These are phyloP conservation scores for Ogataea ganodermae DNA, from an alignment of 805 yeast species.

Conservation along the genomic window DNA sequence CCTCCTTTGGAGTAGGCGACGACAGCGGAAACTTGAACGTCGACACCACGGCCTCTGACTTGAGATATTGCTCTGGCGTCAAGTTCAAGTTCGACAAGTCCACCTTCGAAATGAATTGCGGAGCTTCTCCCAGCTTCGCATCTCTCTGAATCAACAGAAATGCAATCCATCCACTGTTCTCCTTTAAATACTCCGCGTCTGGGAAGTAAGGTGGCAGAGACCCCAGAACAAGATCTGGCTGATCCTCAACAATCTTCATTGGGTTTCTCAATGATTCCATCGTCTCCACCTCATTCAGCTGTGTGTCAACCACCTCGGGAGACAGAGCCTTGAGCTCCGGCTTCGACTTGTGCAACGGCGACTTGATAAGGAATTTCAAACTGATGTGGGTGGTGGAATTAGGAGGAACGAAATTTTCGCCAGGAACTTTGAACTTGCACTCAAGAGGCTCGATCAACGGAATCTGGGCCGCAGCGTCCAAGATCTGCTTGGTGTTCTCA, in stretches of 20 bases:
- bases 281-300: conserved; percentile 57
- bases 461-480: conserved; percentile 60
- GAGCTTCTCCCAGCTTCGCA: conserved; percentile 73
- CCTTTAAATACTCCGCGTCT: conserved; percentile 37
- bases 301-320: conserved; percentile 33
- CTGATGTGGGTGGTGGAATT: conserved; percentile 73
- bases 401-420: conserved; percentile 74
- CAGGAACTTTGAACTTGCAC: conserved; percentile 82
- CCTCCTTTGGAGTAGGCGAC: conserved; percentile 74
- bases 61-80: conserved; percentile 49
- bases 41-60: conserved; percentile 54
- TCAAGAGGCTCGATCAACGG: conserved; percentile 69
- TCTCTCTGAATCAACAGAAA: conserved; percentile 74
- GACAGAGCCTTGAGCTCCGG: conserved; percentile 46
- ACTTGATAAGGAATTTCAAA: conserved; percentile 72
- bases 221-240: conserved; percentile 63
- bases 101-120: conserved; percentile 51
- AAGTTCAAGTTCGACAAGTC: conserved; percentile 58
- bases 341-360: conserved; percentile 65
- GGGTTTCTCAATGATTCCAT: conserved; percentile 75
- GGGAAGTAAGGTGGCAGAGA: conserved; percentile 82
- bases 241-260: conserved; percentile 58
- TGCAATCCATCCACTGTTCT: conserved; percentile 60
- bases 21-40: conserved; percentile 75
- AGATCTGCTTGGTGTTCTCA: conserved; percentile 42